Percentiles rank a stretch among this genome's conserved stretches.
Evolutionary conservation across 1,284 basidiomycete genomes (phyloP).

Genomic region (Tilletia caries): DNA sequence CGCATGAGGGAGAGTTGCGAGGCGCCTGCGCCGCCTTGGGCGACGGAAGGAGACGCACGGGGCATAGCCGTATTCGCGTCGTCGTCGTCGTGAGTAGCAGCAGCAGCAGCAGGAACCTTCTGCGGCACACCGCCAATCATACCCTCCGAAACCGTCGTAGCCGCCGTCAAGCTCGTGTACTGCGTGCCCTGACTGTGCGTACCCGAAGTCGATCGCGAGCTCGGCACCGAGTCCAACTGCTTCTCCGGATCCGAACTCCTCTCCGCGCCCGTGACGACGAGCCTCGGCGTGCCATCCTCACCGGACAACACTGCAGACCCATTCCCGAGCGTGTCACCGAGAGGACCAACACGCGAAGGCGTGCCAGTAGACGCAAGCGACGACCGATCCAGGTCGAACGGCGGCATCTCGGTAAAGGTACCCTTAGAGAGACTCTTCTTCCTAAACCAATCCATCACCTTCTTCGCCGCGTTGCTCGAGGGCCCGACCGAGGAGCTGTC

Average conservation of each 20-base stretch:
- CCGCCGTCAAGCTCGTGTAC: slow-evolving; percentile 22
- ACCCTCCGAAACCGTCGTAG: slow-evolving; percentile 16
- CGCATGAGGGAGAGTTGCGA: slow-evolving; percentile 4
- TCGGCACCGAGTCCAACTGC: slow-evolving; percentile 30
- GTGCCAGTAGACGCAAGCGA: slow-evolving; percentile 9
- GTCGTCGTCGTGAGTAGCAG: background rate
- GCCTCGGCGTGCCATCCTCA: slow-evolving; percentile 19
- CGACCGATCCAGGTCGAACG: slow-evolving; percentile 22
- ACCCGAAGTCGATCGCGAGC: slow-evolving; percentile 47
- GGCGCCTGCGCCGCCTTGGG: slow-evolving; percentile 5
- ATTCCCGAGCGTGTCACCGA: background rate
- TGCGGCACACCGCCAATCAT: background rate
- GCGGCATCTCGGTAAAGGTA: slow-evolving; percentile 40
- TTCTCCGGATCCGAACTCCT: background rate
- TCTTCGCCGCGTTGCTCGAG: slow-evolving; percentile 61
- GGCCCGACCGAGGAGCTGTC: slow-evolving; percentile 43
- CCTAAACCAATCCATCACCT: slow-evolving; percentile 66
- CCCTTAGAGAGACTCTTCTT: slow-evolving; percentile 58
- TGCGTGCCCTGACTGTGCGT: slow-evolving; percentile 48
- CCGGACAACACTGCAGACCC: background rate
- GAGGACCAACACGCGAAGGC: background rate
- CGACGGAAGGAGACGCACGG: slow-evolving; percentile 16
- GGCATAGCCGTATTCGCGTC: slow-evolving; percentile 18
- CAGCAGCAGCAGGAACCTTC: slow-evolving; percentile 24
- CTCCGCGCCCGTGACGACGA: slow-evolving; percentile 27